Evolutionary conservation across 257 asterid genomes (phyloP), one percentile per base, ranked within the genome.

Genomic region (Cordia subcordata): DNA sequence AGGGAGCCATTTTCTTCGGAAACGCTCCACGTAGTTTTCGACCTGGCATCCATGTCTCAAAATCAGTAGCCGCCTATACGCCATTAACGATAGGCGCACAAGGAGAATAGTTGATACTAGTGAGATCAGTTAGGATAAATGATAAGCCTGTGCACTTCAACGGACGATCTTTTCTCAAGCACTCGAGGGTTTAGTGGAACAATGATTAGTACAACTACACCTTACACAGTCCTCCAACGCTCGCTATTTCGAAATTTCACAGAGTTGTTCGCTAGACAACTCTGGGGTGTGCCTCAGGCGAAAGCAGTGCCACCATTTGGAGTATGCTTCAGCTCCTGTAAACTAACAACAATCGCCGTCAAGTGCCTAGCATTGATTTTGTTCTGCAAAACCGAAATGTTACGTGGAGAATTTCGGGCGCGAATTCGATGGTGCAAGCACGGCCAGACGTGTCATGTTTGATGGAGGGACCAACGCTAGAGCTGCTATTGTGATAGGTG

Each of bases 1-100:
- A 53, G 4, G 88, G 92, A 0, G 73, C 60, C 1, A 60, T 84
- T 61, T 74, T 79, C 46, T 76, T 81, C 0, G 92, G 92, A 1
- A 70, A 62, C 13, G 32, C 65, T 0, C 64, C 84, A 0, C 53
- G 69, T 13, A 61, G 18, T 22, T 33, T 69, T 4, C 66, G n/a
- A 10, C 66, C 74, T 0, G 17, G 13, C 13, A 1, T 13, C 4
- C 50, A 53, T 6, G 39, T 62, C 19, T 61, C 74, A 15, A 18
- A 32, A 14, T 20, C 10, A 74, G 33, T 37, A 42, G 47, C 10
- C 2, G 47, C 3, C 5, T 70, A 74, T 69, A 81, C 82, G 1
- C 81, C 84, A 8, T 49, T 81, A 40, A 53, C 73, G 14, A 51
- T 79, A 3, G 83, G 81, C 6, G 61, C 77, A 52, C 61, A 60